These are phyloP conservation scores for Incumbomyces delicatus DNA, from an alignment of 2,329 filamentous ascomycete genomes.

Conservation along the genomic window DNA sequence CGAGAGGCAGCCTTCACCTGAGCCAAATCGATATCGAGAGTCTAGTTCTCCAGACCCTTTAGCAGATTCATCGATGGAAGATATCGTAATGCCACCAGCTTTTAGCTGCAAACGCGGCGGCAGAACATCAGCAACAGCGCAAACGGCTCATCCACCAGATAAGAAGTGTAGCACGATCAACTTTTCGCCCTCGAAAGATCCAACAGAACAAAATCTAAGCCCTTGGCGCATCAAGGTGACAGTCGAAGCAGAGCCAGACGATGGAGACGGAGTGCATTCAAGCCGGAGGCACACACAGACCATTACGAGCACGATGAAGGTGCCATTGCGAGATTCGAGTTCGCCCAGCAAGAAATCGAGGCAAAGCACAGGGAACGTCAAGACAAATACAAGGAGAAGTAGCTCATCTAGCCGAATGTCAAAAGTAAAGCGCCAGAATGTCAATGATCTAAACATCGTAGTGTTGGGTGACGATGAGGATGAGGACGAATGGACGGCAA, in stretches of 20 bases:
- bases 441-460: slow-evolving; percentile 19
- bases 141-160: too few species aligned
- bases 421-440: slow-evolving; percentile 14
- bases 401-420: slow-evolving; percentile 10
- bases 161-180: background rate
- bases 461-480: slow-evolving; percentile 20
- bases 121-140: too few species aligned
- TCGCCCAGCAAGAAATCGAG: background rate
- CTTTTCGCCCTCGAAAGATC: slow-evolving; percentile 5
- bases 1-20: slow-evolving; percentile 8
- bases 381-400: slow-evolving; percentile 7
- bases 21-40: slow-evolving; percentile 8
- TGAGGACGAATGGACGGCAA: slow-evolving; percentile 17
- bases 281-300: slow-evolving; percentile 13
- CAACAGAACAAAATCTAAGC: slow-evolving; percentile 28
- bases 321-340: slow-evolving; percentile 30
- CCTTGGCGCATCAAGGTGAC: slow-evolving; percentile 41
- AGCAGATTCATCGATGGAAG: slow-evolving; percentile 11
- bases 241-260: slow-evolving; percentile 37
- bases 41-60: slow-evolving; percentile 22
- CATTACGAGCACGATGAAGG: slow-evolving; percentile 27
- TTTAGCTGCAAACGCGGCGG: background rate
- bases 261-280: slow-evolving; percentile 27
- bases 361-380: background rate
- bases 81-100: slow-evolving; percentile 5